A percentile compares a stretch with the other conserved stretches of the same genome.
Evolutionary conservation across 2,329 filamentous ascomycete genomes (phyloP).

Genomic region (Neurospora crassa): DNA sequence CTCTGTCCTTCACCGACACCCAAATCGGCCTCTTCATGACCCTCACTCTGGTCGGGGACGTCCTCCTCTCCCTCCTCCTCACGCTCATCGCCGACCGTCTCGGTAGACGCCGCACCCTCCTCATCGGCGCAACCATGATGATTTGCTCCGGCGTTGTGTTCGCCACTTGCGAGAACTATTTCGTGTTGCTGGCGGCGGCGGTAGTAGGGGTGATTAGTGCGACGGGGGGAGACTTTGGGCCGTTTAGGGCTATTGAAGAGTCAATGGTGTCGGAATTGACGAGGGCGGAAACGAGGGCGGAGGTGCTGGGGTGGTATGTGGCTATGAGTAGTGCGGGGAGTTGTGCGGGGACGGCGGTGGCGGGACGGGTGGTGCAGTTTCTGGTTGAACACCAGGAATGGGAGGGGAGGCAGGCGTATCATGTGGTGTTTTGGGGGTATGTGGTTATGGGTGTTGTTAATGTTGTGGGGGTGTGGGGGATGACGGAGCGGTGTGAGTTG

Average conservation of each 20-base stretch:
- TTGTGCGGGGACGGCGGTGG: conserved; percentile 40
- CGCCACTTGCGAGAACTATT: conserved; percentile 41
- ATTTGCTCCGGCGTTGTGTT: conserved; percentile 45
- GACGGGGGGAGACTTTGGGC: conserved; percentile 56
- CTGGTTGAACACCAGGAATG: conserved; percentile 36
- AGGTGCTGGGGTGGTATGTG: conserved; percentile 60
- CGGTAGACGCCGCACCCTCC: conserved; percentile 44
- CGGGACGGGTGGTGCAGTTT: conserved; percentile 40
- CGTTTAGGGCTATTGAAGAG: conserved; percentile 59
- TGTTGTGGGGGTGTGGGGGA: conserved; percentile 31
- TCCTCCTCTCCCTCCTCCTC: conserved; percentile 45
- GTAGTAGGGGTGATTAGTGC: conserved; percentile 53
- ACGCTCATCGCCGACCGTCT: conserved; percentile 50
- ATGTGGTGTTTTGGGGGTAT: conserved; percentile 50
- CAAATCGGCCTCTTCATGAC: conserved; percentile 57
- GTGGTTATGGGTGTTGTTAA: conserved; percentile 44
- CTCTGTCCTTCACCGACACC: conserved; percentile 44
- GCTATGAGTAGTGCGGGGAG: conserved; percentile 46
- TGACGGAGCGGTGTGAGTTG: conserved; percentile 45
- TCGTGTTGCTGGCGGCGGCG: conserved; percentile 50
- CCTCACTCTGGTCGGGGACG: conserved; percentile 51
- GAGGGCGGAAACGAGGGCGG: conserved; percentile 40
- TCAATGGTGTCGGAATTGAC: conserved; percentile 54
- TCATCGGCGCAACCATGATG: conserved; percentile 47
- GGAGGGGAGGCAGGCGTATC: conserved; percentile 42